phyloP scores from a whole-genome alignment of 192 early-diverging fungal genomes.

The Backusella sp. region DNA sequence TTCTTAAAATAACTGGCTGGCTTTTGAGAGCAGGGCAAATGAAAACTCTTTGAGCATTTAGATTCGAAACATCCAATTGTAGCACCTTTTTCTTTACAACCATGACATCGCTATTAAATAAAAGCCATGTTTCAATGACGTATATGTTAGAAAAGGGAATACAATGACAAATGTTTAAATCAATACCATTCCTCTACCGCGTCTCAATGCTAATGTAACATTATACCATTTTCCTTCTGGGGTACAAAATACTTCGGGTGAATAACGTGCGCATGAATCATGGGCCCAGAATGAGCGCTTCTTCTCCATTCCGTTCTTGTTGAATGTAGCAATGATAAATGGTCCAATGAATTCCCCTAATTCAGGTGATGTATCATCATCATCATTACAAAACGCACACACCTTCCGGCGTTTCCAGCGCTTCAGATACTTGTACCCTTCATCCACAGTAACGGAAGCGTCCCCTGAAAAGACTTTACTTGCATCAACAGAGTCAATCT shows the following conservation, averaged over 20 bases:
- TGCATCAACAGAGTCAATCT: slow-evolving; percentile 1
- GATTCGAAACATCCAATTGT: slow-evolving; percentile 87
- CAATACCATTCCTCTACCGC: slow-evolving; percentile 69
- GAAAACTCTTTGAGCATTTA: slow-evolving; percentile 80
- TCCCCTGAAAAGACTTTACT: slow-evolving; percentile 31
- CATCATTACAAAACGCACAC: slow-evolving; percentile 71
- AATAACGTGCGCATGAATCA: slow-evolving; percentile 77
- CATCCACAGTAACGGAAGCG: slow-evolving; percentile 44
- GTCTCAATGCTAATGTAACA: slow-evolving; percentile 70
- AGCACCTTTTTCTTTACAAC: slow-evolving; percentile 79
- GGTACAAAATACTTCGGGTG: slow-evolving; percentile 79
- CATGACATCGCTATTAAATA: slow-evolving; percentile 55
- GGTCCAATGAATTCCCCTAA: slow-evolving; percentile 60
- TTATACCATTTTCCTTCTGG: slow-evolving; percentile 80
- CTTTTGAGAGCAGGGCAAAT: slow-evolving; percentile 77
- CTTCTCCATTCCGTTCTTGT: slow-evolving; percentile 50
- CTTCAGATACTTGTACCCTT: slow-evolving; percentile 45
- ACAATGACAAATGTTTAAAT: neutral
- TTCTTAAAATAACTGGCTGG: slow-evolving; percentile 67
- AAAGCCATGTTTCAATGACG: neutral
- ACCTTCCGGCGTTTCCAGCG: slow-evolving; percentile 54
- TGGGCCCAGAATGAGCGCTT: slow-evolving; percentile 80
- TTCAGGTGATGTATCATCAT: slow-evolving; percentile 42
- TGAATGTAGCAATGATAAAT: slow-evolving; percentile 53
- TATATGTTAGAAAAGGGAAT: neutral